Evolutionary conservation across 352 stramenopile genomes (phyloP).

Genomic region (Phytophthora multivora): DNA sequence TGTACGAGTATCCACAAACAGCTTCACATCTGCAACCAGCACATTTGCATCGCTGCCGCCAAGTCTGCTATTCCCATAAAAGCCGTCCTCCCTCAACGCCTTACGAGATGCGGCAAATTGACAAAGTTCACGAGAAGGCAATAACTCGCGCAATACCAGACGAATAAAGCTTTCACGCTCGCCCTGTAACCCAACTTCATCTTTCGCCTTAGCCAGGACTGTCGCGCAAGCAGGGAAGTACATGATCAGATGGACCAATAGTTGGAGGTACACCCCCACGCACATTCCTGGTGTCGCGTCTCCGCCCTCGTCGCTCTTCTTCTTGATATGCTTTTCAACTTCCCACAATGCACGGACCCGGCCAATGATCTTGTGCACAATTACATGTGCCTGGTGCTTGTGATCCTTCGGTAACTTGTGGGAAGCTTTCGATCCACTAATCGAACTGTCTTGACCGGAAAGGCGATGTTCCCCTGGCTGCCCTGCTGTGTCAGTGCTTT

Average conservation of each 20-base stretch:
- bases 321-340: constrained; percentile 46
- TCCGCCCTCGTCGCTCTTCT: constrained; percentile 18
- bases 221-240: constrained; percentile 72
- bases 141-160: constrained; percentile 66
- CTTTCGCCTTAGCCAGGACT: constrained; percentile 64
- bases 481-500: constrained; percentile 14
- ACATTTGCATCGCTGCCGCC: constrained; percentile 34
- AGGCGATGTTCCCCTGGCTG: constrained; percentile 4
- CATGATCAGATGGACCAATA: constrained; percentile 77
- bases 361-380: constrained; percentile 67
- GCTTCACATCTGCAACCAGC: constrained; percentile 37
- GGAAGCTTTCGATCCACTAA: constrained; percentile 34
- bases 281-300: constrained; percentile 36
- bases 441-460: constrained; percentile 19
- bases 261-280: constrained; percentile 69
- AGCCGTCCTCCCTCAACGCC: constrained; percentile 57
- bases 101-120: constrained; percentile 60
- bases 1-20: constrained; percentile 49
- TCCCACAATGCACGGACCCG: constrained; percentile 65
- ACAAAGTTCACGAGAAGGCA: constrained; percentile 77
- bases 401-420: constrained; percentile 72
- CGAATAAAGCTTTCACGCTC: constrained; percentile 51
- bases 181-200: constrained; percentile 25
- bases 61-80: constrained; percentile 46
- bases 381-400: constrained; percentile 63